phyloP scores from a whole-genome alignment of 345 rosid genomes.

The sweet orange (Citrus sinensis) region DNA sequence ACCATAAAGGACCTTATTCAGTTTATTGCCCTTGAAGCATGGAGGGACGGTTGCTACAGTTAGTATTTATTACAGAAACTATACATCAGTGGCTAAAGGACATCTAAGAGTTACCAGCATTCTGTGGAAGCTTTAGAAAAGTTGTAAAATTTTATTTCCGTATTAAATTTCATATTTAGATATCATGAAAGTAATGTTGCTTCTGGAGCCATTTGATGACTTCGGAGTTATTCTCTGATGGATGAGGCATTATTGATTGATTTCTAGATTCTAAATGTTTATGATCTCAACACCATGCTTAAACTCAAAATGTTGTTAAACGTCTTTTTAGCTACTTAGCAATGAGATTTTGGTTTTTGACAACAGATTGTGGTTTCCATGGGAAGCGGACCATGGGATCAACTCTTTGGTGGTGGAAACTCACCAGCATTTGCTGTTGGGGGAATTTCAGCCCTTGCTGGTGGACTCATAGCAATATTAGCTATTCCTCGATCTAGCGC shows the following conservation, averaged over 20 bases:
- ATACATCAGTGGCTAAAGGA: not conserved
- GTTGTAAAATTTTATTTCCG: not conserved
- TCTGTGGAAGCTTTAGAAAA: not conserved
- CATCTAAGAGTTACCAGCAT: not conserved
- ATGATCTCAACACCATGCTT: not conserved
- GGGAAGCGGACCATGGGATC: conserved; percentile 85
- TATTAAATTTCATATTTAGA: not conserved
- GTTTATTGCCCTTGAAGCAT: not conserved
- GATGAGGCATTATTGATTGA: not conserved
- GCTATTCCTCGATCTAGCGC: conserved; percentile 74
- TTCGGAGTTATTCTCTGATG: not conserved
- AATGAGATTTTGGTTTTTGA: conserved; percentile 11
- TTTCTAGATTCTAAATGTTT: not conserved
- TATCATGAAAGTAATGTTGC: not conserved
- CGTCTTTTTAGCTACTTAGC: not conserved
- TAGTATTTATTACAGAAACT: not conserved
- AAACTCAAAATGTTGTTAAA: not conserved
- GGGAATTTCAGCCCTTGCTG: conserved; percentile 56
- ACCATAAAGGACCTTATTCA: conserved; percentile 10
- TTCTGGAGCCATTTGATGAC: not conserved
- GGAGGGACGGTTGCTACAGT: not conserved
- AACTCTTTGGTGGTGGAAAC: conserved; percentile 80
- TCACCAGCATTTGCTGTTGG: conserved; percentile 75
- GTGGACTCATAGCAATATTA: conserved; percentile 74
- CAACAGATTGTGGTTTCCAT: conserved; percentile 65